Conservation (phyloP, 805 yeast genomes). For the Lipomyces kockii region DNA sequence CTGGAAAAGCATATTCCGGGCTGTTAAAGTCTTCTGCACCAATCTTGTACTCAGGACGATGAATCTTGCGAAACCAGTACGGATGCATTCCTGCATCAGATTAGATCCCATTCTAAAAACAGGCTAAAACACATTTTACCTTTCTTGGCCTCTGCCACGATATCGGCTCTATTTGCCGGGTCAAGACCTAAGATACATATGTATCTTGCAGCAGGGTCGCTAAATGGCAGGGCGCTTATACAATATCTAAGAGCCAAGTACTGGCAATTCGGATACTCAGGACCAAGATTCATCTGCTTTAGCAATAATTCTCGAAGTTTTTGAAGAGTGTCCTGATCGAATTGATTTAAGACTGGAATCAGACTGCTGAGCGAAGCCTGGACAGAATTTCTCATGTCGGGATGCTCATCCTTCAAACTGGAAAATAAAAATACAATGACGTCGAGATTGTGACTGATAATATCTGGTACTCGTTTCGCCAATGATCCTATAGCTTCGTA, state of each 20-base stretch:
- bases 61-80: conserved; percentile 67
- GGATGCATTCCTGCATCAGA: conserved; percentile 65
- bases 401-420: conserved; percentile 65
- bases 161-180: conserved; percentile 64
- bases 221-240: conserved; percentile 66
- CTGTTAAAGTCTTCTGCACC: conserved; percentile 46
- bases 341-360: conserved; percentile 52
- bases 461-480: conserved; percentile 27
- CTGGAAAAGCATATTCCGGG: conserved; percentile 56
- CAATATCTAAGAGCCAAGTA: conserved; percentile 68
- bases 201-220: conserved; percentile 68
- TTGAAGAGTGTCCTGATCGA: conserved; percentile 45
- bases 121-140: conserved; percentile 43
- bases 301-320: conserved; percentile 51
- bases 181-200: conserved; percentile 70
- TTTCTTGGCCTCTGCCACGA: conserved; percentile 74
- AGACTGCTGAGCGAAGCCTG: conserved; percentile 72
- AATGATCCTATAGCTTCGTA: conserved; percentile 81
- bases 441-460: conserved; percentile 52
- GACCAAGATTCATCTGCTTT: conserved; percentile 48
- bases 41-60: conserved; percentile 43
- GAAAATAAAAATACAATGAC: conserved; percentile 71
- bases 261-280: conserved; percentile 56
- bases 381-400: conserved; percentile 67
- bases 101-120: background rate